Conservation (phyloP, 2,329 filamentous ascomycete genomes). For the Pseudogymnoascus pannorum region DNA sequence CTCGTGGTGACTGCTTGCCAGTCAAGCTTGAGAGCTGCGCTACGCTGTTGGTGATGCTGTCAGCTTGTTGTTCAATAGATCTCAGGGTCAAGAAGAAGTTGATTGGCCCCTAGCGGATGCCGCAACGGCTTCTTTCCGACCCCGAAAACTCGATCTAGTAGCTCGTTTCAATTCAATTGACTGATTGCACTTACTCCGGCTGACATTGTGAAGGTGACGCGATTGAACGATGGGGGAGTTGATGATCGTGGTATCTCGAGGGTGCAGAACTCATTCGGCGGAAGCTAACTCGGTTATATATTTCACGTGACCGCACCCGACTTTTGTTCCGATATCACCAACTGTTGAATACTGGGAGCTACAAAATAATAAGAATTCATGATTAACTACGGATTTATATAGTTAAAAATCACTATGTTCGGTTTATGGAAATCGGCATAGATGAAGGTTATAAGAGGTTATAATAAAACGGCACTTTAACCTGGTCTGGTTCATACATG, state of each 20-base stretch:
- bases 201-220: conserved; percentile 50
- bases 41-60: conserved; percentile 56
- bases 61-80: conserved; percentile 5
- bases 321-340: conserved; percentile 6
- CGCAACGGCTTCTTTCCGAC: neutral
- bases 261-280: conserved; percentile 14
- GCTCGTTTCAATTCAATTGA: conserved; percentile 22
- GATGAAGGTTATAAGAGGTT: neutral
- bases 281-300: conserved; percentile 8
- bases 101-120: neutral
- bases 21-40: conserved; percentile 98
- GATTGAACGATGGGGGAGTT: conserved; percentile 44
- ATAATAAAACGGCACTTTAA: neutral
- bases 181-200: conserved; percentile 51
- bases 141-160: neutral
- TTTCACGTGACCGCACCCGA: conserved; percentile 6
- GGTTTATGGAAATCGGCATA: neutral
- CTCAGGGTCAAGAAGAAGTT: conserved; percentile 6
- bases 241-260: conserved; percentile 34
- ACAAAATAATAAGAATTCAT: neutral
- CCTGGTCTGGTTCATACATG: neutral
- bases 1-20: conserved; percentile 92
- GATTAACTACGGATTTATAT: neutral
- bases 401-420: neutral
- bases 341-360: neutral